These are phyloP conservation scores for Draba incana DNA, from an alignment of 345 rosid genomes.

Conservation along the genomic window DNA sequence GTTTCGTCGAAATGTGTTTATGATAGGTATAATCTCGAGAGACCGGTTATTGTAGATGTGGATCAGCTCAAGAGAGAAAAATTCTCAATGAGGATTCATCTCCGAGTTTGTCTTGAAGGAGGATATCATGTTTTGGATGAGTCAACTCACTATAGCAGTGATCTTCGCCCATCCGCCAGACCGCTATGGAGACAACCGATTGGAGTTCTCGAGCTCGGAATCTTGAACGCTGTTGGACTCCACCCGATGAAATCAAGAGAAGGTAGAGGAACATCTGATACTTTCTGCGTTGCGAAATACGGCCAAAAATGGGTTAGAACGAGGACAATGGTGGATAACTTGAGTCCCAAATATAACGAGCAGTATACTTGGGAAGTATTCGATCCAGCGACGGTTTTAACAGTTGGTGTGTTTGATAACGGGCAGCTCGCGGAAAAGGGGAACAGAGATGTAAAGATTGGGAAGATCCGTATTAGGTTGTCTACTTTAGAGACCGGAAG, in stretches of 20 bases:
- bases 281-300: constrained; percentile 94
- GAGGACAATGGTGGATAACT: constrained; percentile 82
- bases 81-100: constrained; percentile 86
- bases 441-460: constrained; percentile 73
- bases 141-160: constrained; percentile 95
- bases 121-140: constrained; percentile 98
- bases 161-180: constrained; percentile 92
- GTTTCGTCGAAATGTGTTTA: constrained; percentile 10
- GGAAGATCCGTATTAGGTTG: constrained; percentile 90
- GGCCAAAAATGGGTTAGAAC: constrained; percentile 98
- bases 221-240: constrained; percentile 82
- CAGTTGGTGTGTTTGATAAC: constrained; percentile 90
- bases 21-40: constrained; percentile 67
- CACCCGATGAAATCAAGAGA: constrained; percentile 95
- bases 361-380: constrained; percentile 98
- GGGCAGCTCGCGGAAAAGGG: constrained; percentile 82
- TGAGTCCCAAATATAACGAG: constrained; percentile 86
- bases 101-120: constrained; percentile 92
- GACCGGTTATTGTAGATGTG: constrained; percentile 70
- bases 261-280: constrained; percentile 84
- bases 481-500: constrained; percentile 91
- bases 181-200: constrained; percentile 89
- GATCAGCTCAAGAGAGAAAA: constrained; percentile 88
- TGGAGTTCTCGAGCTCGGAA: constrained; percentile 88
- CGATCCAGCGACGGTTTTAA: constrained; percentile 92